Evolutionary conservation across 768 basidiomycete species (phyloP), one percentile per base, ranked within the genome.

Genomic region (Trametes villosa): DNA sequence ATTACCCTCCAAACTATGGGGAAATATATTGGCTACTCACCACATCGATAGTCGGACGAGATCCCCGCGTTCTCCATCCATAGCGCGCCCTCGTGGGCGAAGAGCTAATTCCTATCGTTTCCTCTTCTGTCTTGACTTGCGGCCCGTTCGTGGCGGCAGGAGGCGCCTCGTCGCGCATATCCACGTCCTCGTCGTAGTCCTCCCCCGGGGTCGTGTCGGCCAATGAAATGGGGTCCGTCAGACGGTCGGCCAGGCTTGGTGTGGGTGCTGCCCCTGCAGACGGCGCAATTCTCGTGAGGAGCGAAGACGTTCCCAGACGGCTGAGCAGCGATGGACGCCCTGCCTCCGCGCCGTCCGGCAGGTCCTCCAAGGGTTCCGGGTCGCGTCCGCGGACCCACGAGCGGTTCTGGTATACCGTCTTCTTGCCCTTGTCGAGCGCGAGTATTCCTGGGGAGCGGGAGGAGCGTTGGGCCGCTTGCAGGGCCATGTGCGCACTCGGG

Each of bases 201-300:
- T 55, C 59, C 50, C 60, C 53, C 51, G n/a, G n/a, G n/a, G n/a
- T n/a, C n/a, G n/a, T n/a, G n/a, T 55, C 53, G n/a, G 26, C 60
- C 2, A 31, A 6, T 4, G 26, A 41, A 12, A 31, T 27, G 9
- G 48, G 29, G 17, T 42, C 46, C 18, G 18, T 27, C n/a, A 55
- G 1, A 12, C 53, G 47, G 31, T 26, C 46, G 2, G n/a, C 48
- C 48, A 55, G 12, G 24, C n/a, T 50, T 5, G 53, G 27, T 7
- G 24, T 47, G n/a, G 48, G 29, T 20, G 4, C 20, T 26, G 38
- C 45, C 31, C 46, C 50, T 47, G 38, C 44, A 20, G 44, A 24
- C 4, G 22, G 40, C 4, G 47, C 41, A 20, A 61, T 55, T n/a
- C 60, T 54, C n/a, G 26, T 50, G 18, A 61, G 60, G 30, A 61